Evolutionary conservation across 257 asterid species (phyloP).

Genomic region (Hygrophila difformis): DNA sequence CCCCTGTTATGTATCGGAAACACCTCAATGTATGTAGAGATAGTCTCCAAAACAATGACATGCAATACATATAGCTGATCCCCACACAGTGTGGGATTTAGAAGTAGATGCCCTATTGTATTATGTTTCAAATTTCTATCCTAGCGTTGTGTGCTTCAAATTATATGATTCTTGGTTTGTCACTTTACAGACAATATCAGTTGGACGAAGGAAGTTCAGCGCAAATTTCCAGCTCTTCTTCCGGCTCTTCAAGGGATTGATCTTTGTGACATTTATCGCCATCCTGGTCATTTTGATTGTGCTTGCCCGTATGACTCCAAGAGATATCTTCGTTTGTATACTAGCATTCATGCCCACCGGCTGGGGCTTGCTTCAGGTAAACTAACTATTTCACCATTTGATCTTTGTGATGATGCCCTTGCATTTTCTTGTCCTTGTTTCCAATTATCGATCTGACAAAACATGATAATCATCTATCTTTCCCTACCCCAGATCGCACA

Average conservation of each 20-base stretch:
- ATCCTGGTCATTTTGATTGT: conserved; percentile 68
- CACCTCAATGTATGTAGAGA: too few relatives aligned
- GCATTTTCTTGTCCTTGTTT: too few relatives aligned
- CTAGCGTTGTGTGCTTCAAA: neutral
- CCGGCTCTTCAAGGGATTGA: conserved; percentile 93
- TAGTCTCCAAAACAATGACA: too few relatives aligned
- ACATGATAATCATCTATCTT: neutral
- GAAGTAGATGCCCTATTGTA: too few relatives aligned
- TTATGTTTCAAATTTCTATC: too few relatives aligned
- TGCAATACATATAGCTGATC: too few relatives aligned
- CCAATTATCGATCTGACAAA: conserved; percentile 27
- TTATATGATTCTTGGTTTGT: conserved; percentile 3
- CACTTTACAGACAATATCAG: conserved; percentile 62
- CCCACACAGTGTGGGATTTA: too few relatives aligned
- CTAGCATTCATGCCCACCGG: conserved; percentile 98
- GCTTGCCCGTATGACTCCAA: conserved; percentile 64
- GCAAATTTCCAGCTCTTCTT: conserved; percentile 85
- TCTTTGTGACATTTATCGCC: conserved; percentile 71
- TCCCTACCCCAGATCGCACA: conserved; percentile 69
- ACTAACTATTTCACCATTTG: conserved; percentile 16
- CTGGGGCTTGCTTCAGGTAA: conserved; percentile 94
- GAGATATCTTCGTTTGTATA: conserved; percentile 73
- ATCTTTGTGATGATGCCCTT: too few relatives aligned
- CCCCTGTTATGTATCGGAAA: too few relatives aligned
- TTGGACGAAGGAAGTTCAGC: conserved; percentile 87